Evolutionary conservation across 2,329 filamentous ascomycete genomes (phyloP), one percentile per base, ranked within the genome.

Genomic region (Onygenales sp.): DNA sequence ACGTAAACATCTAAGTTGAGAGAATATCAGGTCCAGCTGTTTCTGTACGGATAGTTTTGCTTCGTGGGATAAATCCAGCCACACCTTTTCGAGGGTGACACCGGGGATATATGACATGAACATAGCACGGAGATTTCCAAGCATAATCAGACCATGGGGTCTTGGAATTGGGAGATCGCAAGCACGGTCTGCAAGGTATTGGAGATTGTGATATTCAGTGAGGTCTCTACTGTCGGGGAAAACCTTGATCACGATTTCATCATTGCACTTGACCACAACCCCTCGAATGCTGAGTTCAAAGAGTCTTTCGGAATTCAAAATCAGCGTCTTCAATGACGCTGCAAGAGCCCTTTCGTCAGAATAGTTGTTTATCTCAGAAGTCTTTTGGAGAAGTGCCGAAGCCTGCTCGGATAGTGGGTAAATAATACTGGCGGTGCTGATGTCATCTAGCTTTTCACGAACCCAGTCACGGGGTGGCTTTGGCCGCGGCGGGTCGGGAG

Each of bases 251-350:
- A 32, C 27, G 14, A 45, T 39, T 34, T 39, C 2, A 2, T 52
- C 42, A 37, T 31, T 45, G 49, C 31, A 52, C 8, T 52, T 52
- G 42, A 45, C 14, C n/a, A 37, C 40, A 32, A 17, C 27, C 3
- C 31, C 39, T 51, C 39, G 4, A 34, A 44, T 36, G 21, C 39
- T 51, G 21, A 36, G 39, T 36, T 51, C 37, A 51, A 51, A 51
- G 49, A 51, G 49, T 31, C 39, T 51, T 21, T 51, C 49, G 34
- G 49, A 51, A 43, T 44, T 11, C 17, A 51, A 49, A 51, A 44
- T 46, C 17, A 52, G 31, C 42, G n/a, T 9, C 37, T 46, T 52
- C 50, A 52, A 52, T 7, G 50, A 31, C 37, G 42, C 32, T 37
- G 42, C 50, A 36, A 52, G 50, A 40, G 50, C 45, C 4, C 13